These are phyloP conservation scores for Rhododendron simsii DNA, from an alignment of 148 eudicot species.

Conservation along the genomic window DNA sequence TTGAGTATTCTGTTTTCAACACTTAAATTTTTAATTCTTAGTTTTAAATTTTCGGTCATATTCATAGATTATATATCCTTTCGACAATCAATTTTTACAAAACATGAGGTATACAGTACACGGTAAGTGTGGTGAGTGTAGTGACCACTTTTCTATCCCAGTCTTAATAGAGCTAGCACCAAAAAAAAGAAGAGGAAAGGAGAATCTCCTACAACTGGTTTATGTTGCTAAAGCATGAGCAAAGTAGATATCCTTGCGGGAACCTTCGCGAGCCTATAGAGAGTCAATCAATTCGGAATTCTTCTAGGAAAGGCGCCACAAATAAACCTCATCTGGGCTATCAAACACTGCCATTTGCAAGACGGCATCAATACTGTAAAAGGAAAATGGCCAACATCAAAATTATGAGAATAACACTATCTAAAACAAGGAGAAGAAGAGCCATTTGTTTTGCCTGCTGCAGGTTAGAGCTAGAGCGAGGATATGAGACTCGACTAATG, in stretches of 20 bases:
- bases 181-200: too few relatives aligned
- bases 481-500: not conserved
- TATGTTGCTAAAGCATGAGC: too few relatives aligned
- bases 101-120: too few relatives aligned
- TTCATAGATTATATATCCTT: too few relatives aligned
- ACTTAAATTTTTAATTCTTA: not conserved
- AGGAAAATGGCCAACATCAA: not conserved
- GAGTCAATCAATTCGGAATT: too few relatives aligned
- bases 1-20: not conserved
- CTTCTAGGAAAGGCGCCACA: not conserved
- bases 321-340: not conserved
- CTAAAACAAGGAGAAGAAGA: not conserved
- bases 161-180: too few relatives aligned
- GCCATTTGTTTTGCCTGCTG: not conserved
- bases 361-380: not conserved
- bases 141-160: too few relatives aligned
- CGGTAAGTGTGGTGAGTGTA: too few relatives aligned
- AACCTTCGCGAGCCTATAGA: too few relatives aligned
- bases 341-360: not conserved
- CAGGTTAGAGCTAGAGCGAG: not conserved
- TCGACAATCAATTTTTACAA: too few relatives aligned
- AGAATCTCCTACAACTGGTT: too few relatives aligned
- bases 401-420: not conserved
- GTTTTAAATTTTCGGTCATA: not conserved
- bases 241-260: too few relatives aligned